Evolutionary conservation across 495 filamentous ascomycete species (phyloP).

Genomic region (Aspergillus bridgeri): DNA sequence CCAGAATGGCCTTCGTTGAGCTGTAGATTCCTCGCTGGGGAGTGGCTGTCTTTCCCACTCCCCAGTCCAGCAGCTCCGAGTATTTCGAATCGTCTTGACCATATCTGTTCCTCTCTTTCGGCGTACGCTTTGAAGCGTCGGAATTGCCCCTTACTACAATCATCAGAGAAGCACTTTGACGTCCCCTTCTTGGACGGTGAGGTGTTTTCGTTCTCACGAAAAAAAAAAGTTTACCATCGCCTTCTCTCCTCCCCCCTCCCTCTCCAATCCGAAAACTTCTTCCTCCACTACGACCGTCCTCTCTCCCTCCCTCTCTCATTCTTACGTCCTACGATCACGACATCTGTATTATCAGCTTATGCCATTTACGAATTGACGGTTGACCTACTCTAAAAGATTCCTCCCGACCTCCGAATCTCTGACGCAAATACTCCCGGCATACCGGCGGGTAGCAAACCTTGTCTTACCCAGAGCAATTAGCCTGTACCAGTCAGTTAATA

Average conservation of each 20-base stretch:
- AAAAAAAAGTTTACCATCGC: slow-evolving; percentile 15
- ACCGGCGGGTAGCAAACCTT: slow-evolving; percentile 23
- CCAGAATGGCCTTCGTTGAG: slow-evolving; percentile 83
- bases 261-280: slow-evolving; percentile 8
- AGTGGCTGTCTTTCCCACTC: slow-evolving; percentile 60
- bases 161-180: slow-evolving; percentile 40
- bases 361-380: slow-evolving; percentile 14
- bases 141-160: slow-evolving; percentile 47
- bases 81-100: slow-evolving; percentile 70
- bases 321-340: slow-evolving; percentile 1
- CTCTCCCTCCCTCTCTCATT: slow-evolving; percentile 13
- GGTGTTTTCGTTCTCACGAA: slow-evolving; percentile 32
- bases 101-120: slow-evolving; percentile 61
- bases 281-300: slow-evolving; percentile 12
- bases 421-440: slow-evolving; percentile 21
- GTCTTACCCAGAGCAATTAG: slow-evolving; percentile 5
- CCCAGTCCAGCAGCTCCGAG: slow-evolving; percentile 81
- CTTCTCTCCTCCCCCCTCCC: slow-evolving; percentile 18
- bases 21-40: slow-evolving; percentile 90
- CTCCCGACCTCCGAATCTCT: slow-evolving; percentile 8
- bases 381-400: not conserved
- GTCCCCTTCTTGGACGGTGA: slow-evolving; percentile 34
- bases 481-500: not conserved
- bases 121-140: slow-evolving; percentile 42
- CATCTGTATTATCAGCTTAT: not conserved